Conservation (phyloP, 2,329 filamentous ascomycete genomes). For the Cordyceps fumosorosea region DNA sequence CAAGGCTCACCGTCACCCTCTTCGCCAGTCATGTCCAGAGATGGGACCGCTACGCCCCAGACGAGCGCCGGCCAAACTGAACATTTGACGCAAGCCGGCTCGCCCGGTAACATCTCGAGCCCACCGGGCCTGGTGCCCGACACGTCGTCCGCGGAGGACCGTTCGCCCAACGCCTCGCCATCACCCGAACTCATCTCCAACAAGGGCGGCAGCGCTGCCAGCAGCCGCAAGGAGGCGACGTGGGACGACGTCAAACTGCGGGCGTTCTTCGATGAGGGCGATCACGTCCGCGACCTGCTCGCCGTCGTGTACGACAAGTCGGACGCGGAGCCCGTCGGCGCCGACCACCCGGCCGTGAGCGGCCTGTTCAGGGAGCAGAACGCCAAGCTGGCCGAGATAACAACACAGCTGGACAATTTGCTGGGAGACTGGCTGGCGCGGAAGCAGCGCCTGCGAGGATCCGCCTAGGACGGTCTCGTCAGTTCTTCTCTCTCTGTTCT, state of each 20-base stretch:
- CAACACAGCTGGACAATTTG: conserved; percentile 80
- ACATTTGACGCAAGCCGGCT: conserved; percentile 48
- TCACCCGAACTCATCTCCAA: conserved; percentile 53
- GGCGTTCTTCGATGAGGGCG: conserved; percentile 84
- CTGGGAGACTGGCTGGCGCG: conserved; percentile 74
- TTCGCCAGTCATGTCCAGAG: conserved; percentile 12
- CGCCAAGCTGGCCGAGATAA: conserved; percentile 78
- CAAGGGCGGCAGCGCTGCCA: conserved; percentile 32
- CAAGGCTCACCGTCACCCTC: not conserved
- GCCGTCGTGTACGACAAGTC: conserved; percentile 90
- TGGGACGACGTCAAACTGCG: conserved; percentile 87
- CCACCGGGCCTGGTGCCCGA: conserved; percentile 64
- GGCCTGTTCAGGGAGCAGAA: conserved; percentile 82
- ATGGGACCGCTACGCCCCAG: conserved; percentile 24
- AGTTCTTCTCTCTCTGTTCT: not conserved
- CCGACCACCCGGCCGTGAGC: conserved; percentile 79
- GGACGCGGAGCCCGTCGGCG: conserved; percentile 68
- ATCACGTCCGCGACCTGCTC: conserved; percentile 82
- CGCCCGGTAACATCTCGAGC: conserved; percentile 34
- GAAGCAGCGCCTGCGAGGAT: conserved; percentile 53
- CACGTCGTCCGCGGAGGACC: conserved; percentile 62
- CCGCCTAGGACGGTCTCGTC: conserved; percentile 24
- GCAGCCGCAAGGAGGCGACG: conserved; percentile 28
- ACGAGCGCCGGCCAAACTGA: conserved; percentile 28
- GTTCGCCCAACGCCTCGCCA: conserved; percentile 57